Conservation (phyloP, 2,329 filamentous ascomycete species). For the Colletotrichum sp. region DNA sequence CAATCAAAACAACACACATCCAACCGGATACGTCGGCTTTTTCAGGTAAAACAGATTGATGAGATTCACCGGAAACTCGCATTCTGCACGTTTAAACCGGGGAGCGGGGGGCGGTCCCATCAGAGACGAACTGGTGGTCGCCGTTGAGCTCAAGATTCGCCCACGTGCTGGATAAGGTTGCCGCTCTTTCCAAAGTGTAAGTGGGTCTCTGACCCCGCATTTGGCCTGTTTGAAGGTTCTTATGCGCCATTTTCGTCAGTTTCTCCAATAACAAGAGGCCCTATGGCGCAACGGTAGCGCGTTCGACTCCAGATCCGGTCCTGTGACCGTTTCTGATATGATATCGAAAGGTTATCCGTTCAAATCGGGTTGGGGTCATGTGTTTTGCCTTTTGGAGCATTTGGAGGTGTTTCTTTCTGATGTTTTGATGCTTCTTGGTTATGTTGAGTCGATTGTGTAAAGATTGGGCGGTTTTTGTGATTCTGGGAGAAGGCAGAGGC, state of each 20-base stretch:
- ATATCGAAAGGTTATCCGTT: slow-evolving; percentile 21
- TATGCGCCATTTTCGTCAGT: accelerated
- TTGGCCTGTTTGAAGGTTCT: accelerated
- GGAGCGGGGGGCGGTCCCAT: neutral
- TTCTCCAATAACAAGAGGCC: neutral
- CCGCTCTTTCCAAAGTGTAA: neutral
- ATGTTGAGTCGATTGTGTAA: neutral
- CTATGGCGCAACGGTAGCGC: slow-evolving; percentile 21
- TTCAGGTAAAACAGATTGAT: neutral
- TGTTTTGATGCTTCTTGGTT: neutral
- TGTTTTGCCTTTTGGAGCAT: neutral
- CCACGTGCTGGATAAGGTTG: slow-evolving; percentile 10
- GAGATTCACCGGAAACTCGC: neutral
- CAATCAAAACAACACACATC: neutral
- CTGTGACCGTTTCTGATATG: neutral
- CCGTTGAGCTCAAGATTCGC: neutral
- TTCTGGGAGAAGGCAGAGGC: neutral
- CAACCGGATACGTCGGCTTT: neutral
- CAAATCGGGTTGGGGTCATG: slow-evolving; percentile 19
- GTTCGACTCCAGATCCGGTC: slow-evolving; percentile 15
- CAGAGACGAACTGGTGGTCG: neutral
- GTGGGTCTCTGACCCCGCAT: neutral
- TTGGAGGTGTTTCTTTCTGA: neutral
- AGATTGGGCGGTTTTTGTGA: neutral
- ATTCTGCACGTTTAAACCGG: neutral